Evolutionary conservation across 805 yeast species (phyloP), one percentile per base, ranked within the genome.

Genomic region (Saturnispora mendoncae): DNA sequence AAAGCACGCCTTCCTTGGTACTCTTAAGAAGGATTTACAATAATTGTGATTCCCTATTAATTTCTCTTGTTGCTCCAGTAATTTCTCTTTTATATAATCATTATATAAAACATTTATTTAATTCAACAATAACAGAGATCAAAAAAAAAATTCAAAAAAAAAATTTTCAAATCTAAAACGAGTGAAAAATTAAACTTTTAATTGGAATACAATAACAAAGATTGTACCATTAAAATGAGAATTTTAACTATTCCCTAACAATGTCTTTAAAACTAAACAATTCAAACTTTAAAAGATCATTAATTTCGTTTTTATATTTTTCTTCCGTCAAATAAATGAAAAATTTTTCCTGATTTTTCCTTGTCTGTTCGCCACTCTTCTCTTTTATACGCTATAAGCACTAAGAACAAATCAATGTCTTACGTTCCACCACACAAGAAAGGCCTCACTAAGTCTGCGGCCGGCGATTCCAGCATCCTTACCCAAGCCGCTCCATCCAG

Each of bases 1-100:
- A 81, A 94, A 94, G 88, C 87, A 82, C 68, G 94, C 98, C 68
- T 92, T 92, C 90, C 65, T 88, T 78, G 99, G 99, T 78, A 90
- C 98, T 67, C 83, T 92, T 71, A 92, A 92, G 95, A 88, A 85
- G 82, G 97, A 88, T 73, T 79, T 85, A 68, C 74, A 51, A 45
- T 51, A 51, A 46, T 23, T 38, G 25, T 42, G 26, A 6, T 7
- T 23, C 26, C 10, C 26, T n/a, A n/a, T n/a, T n/a, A n/a, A n/a
- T n/a, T 27, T 36, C 18, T 27, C 27, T n/a, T 28, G 27, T 29
- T 19, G 4, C n/a, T 25, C 5, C 3, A 7, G 33, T 30, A n/a
- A n/a, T n/a, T n/a, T n/a, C n/a, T n/a, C n/a, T n/a, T n/a, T n/a
- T n/a, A n/a, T n/a, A n/a, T n/a, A n/a, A n/a, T n/a, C n/a, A n/a